A percentile compares a stretch with the other conserved stretches of the same genome.
phyloP scores from a whole-genome alignment of 2,329 filamentous ascomycete species.

The Beauveria australis region DNA sequence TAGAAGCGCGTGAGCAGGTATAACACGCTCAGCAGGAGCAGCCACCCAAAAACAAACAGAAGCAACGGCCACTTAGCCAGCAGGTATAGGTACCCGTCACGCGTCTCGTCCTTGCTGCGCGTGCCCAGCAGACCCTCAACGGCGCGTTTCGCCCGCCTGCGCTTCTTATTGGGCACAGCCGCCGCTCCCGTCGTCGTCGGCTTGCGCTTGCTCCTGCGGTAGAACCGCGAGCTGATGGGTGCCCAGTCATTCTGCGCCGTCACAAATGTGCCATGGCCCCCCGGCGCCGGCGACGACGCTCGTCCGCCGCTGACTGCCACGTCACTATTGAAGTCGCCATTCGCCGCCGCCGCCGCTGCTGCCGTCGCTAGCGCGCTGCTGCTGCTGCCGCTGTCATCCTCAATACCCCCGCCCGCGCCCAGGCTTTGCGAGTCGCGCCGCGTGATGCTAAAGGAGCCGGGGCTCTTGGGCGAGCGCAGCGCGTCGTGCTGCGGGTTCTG shows the following conservation, averaged over 20 bases:
- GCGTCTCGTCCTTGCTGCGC: slow-evolving; percentile 78
- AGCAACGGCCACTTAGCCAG: slow-evolving; percentile 90
- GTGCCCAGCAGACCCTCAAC: slow-evolving; percentile 38
- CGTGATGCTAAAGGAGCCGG: slow-evolving; percentile 33
- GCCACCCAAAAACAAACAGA: slow-evolving; percentile 70
- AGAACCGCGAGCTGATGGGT: slow-evolving; percentile 68
- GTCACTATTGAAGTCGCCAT: slow-evolving; percentile 21
- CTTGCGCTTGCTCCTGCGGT: slow-evolving; percentile 29
- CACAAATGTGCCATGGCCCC: slow-evolving; percentile 52
- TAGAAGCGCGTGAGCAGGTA: slow-evolving; percentile 83
- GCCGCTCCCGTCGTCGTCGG: slow-evolving; percentile 10
- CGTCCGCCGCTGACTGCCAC: slow-evolving; percentile 19
- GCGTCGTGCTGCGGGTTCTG: slow-evolving; percentile 19
- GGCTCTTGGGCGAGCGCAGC: slow-evolving; percentile 33
- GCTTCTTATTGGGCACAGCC: slow-evolving; percentile 13
- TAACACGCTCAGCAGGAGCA: slow-evolving; percentile 58
- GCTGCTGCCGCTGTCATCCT: slow-evolving; percentile 22
- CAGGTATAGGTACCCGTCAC: slow-evolving; percentile 85
- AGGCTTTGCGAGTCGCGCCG: slow-evolving; percentile 29
- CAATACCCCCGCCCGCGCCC: slow-evolving; percentile 16
- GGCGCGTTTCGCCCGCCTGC: slow-evolving; percentile 28
- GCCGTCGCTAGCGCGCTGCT: slow-evolving; percentile 21
- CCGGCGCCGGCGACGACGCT: background rate
- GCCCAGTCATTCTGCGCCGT: slow-evolving; percentile 94
- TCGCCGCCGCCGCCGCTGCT: background rate